These are phyloP conservation scores for Neurospora discreta DNA, from an alignment of 495 filamentous ascomycete genomes.

Conservation along the genomic window DNA sequence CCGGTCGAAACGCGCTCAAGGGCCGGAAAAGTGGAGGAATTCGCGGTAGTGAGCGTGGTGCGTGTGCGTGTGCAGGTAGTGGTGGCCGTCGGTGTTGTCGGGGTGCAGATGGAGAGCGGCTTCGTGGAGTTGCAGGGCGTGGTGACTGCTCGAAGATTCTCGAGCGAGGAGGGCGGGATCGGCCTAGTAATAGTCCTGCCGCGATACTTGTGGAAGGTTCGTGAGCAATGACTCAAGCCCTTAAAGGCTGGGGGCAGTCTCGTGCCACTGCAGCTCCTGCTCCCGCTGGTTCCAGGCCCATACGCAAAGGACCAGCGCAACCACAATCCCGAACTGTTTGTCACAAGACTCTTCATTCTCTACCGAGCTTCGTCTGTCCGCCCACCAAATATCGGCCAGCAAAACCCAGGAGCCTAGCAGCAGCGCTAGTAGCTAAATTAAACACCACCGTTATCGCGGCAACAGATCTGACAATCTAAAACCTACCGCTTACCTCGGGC, in stretches of 20 bases:
- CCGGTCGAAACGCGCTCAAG: not conserved
- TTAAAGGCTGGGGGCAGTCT: constrained; percentile 21
- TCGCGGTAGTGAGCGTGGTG: not conserved
- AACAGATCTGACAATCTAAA: not conserved
- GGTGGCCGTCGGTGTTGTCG: not conserved
- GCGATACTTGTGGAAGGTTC: constrained; percentile 23
- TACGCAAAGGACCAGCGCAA: constrained; percentile 7
- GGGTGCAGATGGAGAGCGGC: constrained; percentile 2
- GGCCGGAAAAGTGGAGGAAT: not conserved
- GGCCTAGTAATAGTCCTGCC: constrained; percentile 15
- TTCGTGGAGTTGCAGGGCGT: constrained; percentile 1
- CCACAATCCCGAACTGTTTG: constrained; percentile 1
- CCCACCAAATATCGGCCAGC: not conserved
- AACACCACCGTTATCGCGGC: not conserved
- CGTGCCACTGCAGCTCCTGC: constrained; percentile 10
- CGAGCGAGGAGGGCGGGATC: constrained; percentile 18
- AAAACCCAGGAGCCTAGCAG: not conserved
- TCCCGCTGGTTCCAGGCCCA: constrained; percentile 7
- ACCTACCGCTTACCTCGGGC: not conserved
- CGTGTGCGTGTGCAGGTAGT: not conserved
- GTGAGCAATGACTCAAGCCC: constrained; percentile 28
- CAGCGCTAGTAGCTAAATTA: not conserved
- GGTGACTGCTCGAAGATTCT: constrained; percentile 27
- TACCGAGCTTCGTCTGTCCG: not conserved
- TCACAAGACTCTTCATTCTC: not conserved